Percentiles rank a stretch among this genome's conserved stretches.
These are phyloP conservation scores for Phytopythium mirpurense DNA, from an alignment of 352 stramenopile genomes.

Conservation along the genomic window DNA sequence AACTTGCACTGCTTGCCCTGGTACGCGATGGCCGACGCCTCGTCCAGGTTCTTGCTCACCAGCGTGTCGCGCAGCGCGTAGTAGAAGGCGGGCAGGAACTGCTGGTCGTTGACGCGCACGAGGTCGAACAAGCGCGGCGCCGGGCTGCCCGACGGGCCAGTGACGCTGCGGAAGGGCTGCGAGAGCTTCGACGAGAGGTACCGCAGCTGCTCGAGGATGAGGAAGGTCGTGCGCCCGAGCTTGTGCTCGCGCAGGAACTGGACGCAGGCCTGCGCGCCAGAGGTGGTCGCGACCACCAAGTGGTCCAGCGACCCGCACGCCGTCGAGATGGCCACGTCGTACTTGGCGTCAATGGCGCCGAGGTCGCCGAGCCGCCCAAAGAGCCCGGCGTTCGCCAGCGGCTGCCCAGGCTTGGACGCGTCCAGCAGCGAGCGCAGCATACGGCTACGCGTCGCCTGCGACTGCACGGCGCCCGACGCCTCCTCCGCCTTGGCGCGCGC, in stretches of 20 bases:
- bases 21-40: slow-evolving; percentile 86
- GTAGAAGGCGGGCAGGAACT: slow-evolving; percentile 94
- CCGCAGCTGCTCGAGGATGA: slow-evolving; percentile 97
- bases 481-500: slow-evolving; percentile 79
- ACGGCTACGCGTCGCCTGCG: slow-evolving; percentile 60
- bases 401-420: slow-evolving; percentile 83
- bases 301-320: slow-evolving; percentile 95
- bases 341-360: slow-evolving; percentile 93
- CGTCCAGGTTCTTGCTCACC: slow-evolving; percentile 94
- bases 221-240: slow-evolving; percentile 95
- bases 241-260: slow-evolving; percentile 94
- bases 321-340: slow-evolving; percentile 98
- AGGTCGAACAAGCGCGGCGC: slow-evolving; percentile 86
- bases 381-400: slow-evolving; percentile 91
- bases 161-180: slow-evolving; percentile 57
- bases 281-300: slow-evolving; percentile 96
- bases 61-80: slow-evolving; percentile 96
- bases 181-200: slow-evolving; percentile 68
- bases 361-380: slow-evolving; percentile 97
- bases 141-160: slow-evolving; percentile 33
- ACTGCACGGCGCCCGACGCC: slow-evolving; percentile 54
- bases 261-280: slow-evolving; percentile 93
- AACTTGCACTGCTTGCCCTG: slow-evolving; percentile 91
- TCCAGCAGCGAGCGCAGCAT: slow-evolving; percentile 91
- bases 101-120: slow-evolving; percentile 82